Evolutionary conservation across 305 asterid species (phyloP), one percentile per base, ranked within the genome.

Genomic region (Fraxinus ornus): DNA sequence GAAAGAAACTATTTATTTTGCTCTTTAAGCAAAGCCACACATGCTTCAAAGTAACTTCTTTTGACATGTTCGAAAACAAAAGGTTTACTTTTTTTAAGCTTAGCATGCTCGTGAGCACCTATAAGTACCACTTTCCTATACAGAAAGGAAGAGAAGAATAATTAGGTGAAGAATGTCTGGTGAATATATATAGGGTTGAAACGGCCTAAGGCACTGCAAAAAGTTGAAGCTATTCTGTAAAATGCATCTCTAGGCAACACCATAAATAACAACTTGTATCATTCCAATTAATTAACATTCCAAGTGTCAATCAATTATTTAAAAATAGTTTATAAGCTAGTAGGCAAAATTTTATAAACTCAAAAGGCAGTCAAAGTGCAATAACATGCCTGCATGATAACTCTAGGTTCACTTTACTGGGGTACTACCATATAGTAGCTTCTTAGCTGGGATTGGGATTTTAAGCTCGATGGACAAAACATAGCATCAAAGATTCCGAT

Each of bases 191-290:
- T 6, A 62, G 33, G 17, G 30, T 21, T 19, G 72, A 62, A 62
- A 64, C 72, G 22, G 72, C 35, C 33, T 2, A 22, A 22, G 3
- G 13, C 72, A 9, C 75, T 57, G 35, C 28, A 37, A 78, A 83
- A 64, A 62, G 82, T 80, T 19, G 57, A 79, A 74, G 86, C 80
- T 74, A 83, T 22, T 64, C 80, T 30, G 52, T 73, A 8, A 64
- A 64, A 73, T 83, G 88, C 71, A 80, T 80, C 83, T 77, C 72
- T 78, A 83, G 19, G 81, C n/a, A 28, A 80, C 68, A 32, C 86
- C 75, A 83, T 77, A 77, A 44, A 47, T 41, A 41, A 83, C 52
- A 77, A 26, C 70, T 76, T 64, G 72, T 9, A 64, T 64, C 33
- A 64, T 64, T 64, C 72, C 72, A 64, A 21, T 24, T 64, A 64